Conservation (phyloP, 306 rosid species). For the Gleditsia sinensis region DNA sequence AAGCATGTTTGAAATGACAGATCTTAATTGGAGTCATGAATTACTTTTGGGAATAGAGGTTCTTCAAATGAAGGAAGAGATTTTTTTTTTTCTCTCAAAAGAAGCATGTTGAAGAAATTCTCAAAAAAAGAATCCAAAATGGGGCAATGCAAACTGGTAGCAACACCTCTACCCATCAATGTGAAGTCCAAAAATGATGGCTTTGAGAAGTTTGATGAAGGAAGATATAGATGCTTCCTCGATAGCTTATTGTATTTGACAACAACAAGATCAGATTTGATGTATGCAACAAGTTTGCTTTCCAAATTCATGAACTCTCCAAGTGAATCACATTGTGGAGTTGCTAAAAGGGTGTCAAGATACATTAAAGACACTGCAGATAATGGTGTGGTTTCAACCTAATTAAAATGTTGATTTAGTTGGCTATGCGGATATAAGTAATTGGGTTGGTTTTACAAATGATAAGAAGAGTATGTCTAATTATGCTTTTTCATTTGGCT, state of each 20-base stretch:
- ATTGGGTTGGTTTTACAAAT: background rate
- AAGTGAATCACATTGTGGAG: background rate
- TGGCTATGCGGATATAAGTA: background rate
- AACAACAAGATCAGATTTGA: background rate
- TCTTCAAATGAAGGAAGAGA: background rate
- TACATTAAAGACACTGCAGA: background rate
- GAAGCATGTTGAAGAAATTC: background rate
- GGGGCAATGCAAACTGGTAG: background rate
- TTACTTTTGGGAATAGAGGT: background rate
- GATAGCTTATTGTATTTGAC: background rate
- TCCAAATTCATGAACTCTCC: background rate
- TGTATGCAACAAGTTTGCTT: background rate
- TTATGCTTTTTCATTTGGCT: background rate
- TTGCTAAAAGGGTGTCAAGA: background rate
- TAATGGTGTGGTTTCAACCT: background rate
- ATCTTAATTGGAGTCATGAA: background rate
- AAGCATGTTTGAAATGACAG: background rate
- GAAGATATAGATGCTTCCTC: background rate
- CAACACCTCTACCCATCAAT: background rate
- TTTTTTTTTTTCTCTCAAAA: background rate
- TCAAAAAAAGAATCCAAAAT: background rate
- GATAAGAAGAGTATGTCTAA: no score
- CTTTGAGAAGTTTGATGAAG: background rate
- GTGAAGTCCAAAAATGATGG: background rate
- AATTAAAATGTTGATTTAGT: background rate